These are phyloP conservation scores for Calonectria ilicicola DNA, from an alignment of 2,329 filamentous ascomycete genomes.

Conservation along the genomic window DNA sequence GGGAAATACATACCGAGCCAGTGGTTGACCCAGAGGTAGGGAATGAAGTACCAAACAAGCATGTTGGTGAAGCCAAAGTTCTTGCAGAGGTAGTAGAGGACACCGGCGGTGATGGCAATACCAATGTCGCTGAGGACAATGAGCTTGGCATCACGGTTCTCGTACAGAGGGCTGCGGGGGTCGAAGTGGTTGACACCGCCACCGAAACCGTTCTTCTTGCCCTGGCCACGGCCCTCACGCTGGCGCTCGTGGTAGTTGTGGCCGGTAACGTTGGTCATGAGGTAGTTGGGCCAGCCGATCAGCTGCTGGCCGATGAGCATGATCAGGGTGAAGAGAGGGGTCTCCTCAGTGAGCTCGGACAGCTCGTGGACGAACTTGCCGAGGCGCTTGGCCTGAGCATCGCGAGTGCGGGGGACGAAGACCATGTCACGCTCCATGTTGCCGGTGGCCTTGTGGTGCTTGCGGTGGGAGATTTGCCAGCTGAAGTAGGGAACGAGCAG, in stretches of 20 bases:
- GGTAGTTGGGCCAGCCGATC: constrained; percentile 92
- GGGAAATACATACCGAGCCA: constrained; percentile 82
- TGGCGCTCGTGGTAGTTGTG: constrained; percentile 95
- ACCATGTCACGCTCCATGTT: constrained; percentile 99
- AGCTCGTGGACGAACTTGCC: constrained; percentile 85
- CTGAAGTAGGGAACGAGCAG: constrained; percentile 97
- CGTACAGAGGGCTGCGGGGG: constrained; percentile 88
- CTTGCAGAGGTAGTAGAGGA: constrained; percentile 77
- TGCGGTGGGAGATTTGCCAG: constrained; percentile 99
- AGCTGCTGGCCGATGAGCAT: constrained; percentile 88
- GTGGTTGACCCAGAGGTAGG: constrained; percentile 98
- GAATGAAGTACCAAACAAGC: constrained; percentile 92
- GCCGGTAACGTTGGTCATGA: constrained; percentile 91
- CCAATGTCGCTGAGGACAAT: constrained; percentile 91
- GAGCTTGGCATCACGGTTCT: constrained; percentile 88
- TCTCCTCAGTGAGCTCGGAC: constrained; percentile 92
- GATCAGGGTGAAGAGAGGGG: constrained; percentile 82
- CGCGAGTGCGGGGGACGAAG: constrained; percentile 92
- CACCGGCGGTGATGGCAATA: constrained; percentile 70
- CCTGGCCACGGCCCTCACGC: constrained; percentile 90
- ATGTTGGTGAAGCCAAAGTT: constrained; percentile 89
- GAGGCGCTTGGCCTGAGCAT: constrained; percentile 80
- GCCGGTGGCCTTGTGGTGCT: constrained; percentile 99
- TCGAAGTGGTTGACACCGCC: constrained; percentile 95
- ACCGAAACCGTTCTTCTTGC: constrained; percentile 86